Base-by-base conservation (phyloP, 257 asterid genomes). In the Anisodus tanguticus region DNA sequence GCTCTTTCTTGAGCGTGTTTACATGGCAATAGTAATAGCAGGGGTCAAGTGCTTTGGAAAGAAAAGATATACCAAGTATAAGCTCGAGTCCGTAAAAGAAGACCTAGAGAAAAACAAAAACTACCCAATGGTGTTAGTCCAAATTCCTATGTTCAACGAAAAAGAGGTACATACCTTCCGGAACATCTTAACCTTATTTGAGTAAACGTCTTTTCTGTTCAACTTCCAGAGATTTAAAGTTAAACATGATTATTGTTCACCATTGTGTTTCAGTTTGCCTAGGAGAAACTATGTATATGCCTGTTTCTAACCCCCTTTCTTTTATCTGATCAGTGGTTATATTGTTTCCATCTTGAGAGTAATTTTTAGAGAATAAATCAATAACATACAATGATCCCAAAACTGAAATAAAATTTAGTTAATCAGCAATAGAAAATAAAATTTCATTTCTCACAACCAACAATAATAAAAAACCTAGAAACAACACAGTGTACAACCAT, bases 81-180 rank as follows among this genome's bases (percentile, higher is more conserved):
- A 95, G 90, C 91, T 92, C 67, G 94, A 95, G 12, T 88, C 91
- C 85, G 90, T 93, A 80, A 92, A 92, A 84, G 89, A 89, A 81
- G 97, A 93, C 86, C 81, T 91, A 41, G 92, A 91, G 89, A 74
- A 84, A 82, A 90, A 90, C 86, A 88, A 79, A 84, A 88, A 88
- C 86, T 87, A 89, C 83, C 97, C 95, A 12, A 91, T 51, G 83
- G 92, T 93, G 91, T 85, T 95, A 88, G 97, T 94, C 67, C 98
- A 95, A 83, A 92, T 95, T 84, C 98, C 98, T 8, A 95, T 95
- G 98, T 95, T 88, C 67, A 95, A 95, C 26, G 98, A 95, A 74
- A 91, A 89, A 84, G 98, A 95, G 98, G 98, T 95, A 91, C 58
- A 31, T 82, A 16, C 45, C 8, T 5, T 54, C 16, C 47, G 4